Conservation (phyloP, 129 eudicot genomes). For the Artemisia tridentata region DNA sequence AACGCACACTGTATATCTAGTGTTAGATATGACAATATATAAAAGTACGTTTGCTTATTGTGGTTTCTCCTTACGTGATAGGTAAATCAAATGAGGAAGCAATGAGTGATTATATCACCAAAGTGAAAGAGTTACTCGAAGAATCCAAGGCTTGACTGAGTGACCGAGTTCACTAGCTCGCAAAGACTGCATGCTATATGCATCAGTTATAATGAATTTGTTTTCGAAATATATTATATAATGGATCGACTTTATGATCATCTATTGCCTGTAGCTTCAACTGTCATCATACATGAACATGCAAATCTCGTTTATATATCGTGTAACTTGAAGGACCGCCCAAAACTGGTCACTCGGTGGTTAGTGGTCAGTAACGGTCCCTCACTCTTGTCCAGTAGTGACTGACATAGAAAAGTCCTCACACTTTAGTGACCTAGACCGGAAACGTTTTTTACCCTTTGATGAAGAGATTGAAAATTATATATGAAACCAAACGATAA, state of each 20-base stretch:
- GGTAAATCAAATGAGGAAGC: conserved; percentile 77
- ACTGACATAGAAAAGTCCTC: background rate
- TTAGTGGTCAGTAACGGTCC: too few relatives aligned
- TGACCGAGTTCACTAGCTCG: background rate
- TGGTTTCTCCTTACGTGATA: conserved; percentile 21
- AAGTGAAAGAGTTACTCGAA: conserved; percentile 76
- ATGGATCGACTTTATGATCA: background rate
- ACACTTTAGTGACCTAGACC: too few relatives aligned
- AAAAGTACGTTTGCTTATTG: background rate
- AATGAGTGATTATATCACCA: conserved; percentile 76
- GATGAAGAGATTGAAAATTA: background rate
- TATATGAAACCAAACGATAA: background rate
- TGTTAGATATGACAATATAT: background rate
- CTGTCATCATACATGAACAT: too few relatives aligned
- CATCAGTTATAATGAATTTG: background rate
- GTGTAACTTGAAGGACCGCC: too few relatives aligned
- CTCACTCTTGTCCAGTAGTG: too few relatives aligned
- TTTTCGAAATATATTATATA: background rate
- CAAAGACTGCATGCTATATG: background rate
- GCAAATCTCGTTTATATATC: too few relatives aligned
- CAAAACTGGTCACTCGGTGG: background rate
- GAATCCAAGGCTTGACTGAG: conserved; percentile 13
- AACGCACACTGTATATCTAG: too few relatives aligned
- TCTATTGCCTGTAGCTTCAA: background rate
- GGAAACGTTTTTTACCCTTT: background rate